Percentiles rank a stretch among this genome's conserved stretches.
These are phyloP conservation scores for Xylaria venustula DNA, from an alignment of 495 filamentous ascomycete species.

Conservation along the genomic window DNA sequence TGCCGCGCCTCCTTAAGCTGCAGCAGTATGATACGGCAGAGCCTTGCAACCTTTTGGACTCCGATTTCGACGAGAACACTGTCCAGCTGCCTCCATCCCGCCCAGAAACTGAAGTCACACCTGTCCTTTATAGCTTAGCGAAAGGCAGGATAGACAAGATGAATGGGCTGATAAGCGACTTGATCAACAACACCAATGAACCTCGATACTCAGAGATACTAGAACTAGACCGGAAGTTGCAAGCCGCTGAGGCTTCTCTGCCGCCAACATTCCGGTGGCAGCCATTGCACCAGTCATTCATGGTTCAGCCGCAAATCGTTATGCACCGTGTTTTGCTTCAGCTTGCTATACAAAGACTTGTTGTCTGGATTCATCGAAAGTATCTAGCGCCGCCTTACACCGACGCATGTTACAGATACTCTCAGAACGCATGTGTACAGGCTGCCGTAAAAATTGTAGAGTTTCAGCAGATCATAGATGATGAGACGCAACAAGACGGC, in stretches of 20 bases:
- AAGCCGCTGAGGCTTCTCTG: background rate
- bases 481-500: no score
- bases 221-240: background rate
- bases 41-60: slow-evolving; percentile 44
- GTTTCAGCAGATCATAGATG: no score
- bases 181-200: no score
- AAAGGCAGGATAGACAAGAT: slow-evolving; percentile 24
- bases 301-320: background rate
- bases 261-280: background rate
- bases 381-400: no score
- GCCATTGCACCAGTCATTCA: background rate
- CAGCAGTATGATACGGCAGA: slow-evolving; percentile 37
- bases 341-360: no score
- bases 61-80: slow-evolving; percentile 39
- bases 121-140: slow-evolving; percentile 38
- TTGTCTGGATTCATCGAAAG: no score
- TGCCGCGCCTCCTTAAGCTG: slow-evolving; percentile 34
- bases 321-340: background rate
- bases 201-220: background rate
- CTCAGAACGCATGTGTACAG: no score
- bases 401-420: no score
- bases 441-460: no score
- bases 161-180: slow-evolving; percentile 9
- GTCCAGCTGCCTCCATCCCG: slow-evolving; percentile 31
- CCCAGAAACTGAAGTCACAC: slow-evolving; percentile 35